phyloP scores from a whole-genome alignment of 352 stramenopile species.

The Salisapilia sapeloensis region DNA sequence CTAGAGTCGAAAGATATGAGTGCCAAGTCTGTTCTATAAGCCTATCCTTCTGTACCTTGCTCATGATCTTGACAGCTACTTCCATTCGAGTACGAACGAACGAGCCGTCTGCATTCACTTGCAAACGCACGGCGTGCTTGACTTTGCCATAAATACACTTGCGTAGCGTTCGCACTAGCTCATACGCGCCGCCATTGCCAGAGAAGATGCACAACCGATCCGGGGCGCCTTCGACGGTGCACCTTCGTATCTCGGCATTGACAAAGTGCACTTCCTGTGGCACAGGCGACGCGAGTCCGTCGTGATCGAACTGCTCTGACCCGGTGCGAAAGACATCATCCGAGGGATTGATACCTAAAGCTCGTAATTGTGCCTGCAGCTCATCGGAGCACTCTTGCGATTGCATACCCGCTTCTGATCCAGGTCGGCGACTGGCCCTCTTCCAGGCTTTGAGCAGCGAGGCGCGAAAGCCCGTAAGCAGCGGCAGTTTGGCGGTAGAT shows the following conservation, averaged over 20 bases:
- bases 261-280: constrained; percentile 77
- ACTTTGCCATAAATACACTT: constrained; percentile 83
- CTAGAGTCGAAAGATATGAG: constrained; percentile 7
- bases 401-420: constrained; percentile 5
- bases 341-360: constrained; percentile 61
- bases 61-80: constrained; percentile 81
- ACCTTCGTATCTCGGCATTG: constrained; percentile 67
- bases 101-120: constrained; percentile 48
- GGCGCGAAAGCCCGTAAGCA: no score
- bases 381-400: constrained; percentile 50
- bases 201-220: constrained; percentile 69
- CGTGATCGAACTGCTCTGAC: constrained; percentile 56
- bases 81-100: constrained; percentile 69
- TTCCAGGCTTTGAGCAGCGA: no score
- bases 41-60: no score
- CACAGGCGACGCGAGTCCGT: constrained; percentile 65
- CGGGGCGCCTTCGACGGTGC: constrained; percentile 54
- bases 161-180: constrained; percentile 71
- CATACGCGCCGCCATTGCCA: constrained; percentile 61
- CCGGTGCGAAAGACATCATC: constrained; percentile 72
- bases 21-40: no score
- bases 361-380: constrained; percentile 60
- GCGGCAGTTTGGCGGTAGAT: no score
- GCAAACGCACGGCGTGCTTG: constrained; percentile 73
- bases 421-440: no score